Base-by-base conservation (phyloP, 805 yeast species). In the Candida boidinii region DNA sequence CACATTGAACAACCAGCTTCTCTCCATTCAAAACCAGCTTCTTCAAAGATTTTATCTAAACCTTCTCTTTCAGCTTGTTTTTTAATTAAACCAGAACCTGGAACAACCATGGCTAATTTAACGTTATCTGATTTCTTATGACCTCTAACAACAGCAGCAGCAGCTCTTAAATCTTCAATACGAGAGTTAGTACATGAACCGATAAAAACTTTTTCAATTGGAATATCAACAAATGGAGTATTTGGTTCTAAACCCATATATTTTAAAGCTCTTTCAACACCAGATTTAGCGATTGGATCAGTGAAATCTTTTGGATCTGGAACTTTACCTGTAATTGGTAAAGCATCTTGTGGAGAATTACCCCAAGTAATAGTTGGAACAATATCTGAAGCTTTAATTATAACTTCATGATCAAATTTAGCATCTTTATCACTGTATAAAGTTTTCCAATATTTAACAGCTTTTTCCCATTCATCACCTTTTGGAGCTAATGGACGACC, bases 1-100 rank as follows among this genome's bases (percentile, higher is more conserved):
- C 98, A 92, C 98, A 92, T 92, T 26, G 97, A 90, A 66, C 98
- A 92, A 40, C 98, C 98, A 44, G 98, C 97, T 66, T 92, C 98
- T 68, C 98, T 81, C 98, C 98, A 92, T 48, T 84, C 90, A 54
- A 92, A 92, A 15, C 95, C 97, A 32, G 98, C 96, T 31, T 76
- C 85, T 51, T 67, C 75, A 53, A 92, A 92, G 37, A 92, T 73
- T 64, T 84, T 83, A 59, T 92, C 92, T 37, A 92, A 70, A 33
- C 98, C 98, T 66, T 92, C 98, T 41, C 64, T 68, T 64, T 92
- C 98, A 35, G 98, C 98, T 62, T 85, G 94, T 39, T 68, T 66
- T 64, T 90, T 92, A 45, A 92, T 92, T 41, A 92, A 69, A 44
- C 98, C 98, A 17, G 97, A 88, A 37, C 98, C 98, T 32, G 98